phyloP scores from a whole-genome alignment of 169 alveolate genomes.

The Hepatocystis sp. region DNA sequence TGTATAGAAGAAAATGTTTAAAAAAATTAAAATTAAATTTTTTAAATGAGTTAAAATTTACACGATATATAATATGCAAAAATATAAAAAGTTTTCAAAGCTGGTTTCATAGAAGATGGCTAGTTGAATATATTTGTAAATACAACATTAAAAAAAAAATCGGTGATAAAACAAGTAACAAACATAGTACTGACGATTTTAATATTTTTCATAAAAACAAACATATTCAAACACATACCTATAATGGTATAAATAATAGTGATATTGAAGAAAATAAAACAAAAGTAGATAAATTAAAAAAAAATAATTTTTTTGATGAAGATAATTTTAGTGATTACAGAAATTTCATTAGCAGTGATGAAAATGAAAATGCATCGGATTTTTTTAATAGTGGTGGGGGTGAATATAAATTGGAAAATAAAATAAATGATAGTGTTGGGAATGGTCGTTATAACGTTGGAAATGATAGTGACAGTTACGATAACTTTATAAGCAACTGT shows the following conservation, averaged over 20 bases:
- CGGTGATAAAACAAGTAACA: not conserved
- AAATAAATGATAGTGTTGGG: not conserved
- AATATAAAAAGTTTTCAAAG: conserved; percentile 74
- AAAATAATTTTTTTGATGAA: not conserved
- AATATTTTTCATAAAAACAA: too few species aligned
- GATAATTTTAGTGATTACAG: too few species aligned
- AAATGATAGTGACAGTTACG: not conserved
- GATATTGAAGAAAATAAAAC: not conserved
- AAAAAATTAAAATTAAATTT: conserved; percentile 37
- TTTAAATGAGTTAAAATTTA: conserved; percentile 52
- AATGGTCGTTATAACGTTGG: conserved; percentile 9
- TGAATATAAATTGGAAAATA: not conserved
- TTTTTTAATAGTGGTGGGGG: too few species aligned
- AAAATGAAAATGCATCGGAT: not conserved
- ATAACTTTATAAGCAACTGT: conserved; percentile 41
- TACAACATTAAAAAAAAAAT: not conserved
- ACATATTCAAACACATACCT: too few species aligned
- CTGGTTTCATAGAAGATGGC: conserved; percentile 77
- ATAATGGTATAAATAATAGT: not conserved
- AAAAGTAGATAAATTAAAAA: not conserved
- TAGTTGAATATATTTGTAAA: conserved; percentile 53
- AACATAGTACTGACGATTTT: not conserved
- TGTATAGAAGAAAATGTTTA: conserved; percentile 69
- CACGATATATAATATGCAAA: conserved; percentile 22
- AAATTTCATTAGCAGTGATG: too few species aligned